phyloP scores from a whole-genome alignment of 2,329 filamentous ascomycete genomes.

The Cladophialophora immunda region DNA sequence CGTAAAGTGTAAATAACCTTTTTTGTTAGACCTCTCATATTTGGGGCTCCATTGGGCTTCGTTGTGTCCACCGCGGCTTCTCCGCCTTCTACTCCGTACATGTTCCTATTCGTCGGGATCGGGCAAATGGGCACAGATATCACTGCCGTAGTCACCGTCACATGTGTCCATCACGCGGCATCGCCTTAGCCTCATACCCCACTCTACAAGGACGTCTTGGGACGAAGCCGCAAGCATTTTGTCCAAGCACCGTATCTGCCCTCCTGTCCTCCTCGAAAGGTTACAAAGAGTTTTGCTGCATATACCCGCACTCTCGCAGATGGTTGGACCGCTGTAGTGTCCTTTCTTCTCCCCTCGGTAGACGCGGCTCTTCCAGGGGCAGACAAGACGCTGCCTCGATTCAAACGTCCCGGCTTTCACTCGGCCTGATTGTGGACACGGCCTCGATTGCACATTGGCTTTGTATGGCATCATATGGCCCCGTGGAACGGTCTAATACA shows the following conservation, averaged over 20 bases:
- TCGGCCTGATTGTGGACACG: not conserved
- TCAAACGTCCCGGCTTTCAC: not conserved
- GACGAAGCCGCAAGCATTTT: not conserved
- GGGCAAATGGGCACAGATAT: too few species aligned
- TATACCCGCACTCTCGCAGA: not conserved
- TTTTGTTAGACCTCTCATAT: too few species aligned
- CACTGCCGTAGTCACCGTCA: not conserved
- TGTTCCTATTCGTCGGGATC: too few species aligned
- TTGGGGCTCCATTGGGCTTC: too few species aligned
- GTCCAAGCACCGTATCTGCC: not conserved
- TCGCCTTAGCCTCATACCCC: not conserved
- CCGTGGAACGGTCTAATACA: not conserved
- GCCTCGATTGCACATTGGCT: not conserved
- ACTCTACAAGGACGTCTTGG: not conserved
- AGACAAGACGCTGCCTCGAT: not conserved
- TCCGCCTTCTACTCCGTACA: not conserved
- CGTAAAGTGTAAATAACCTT: too few species aligned
- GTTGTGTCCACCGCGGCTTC: not conserved
- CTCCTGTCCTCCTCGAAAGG: not conserved
- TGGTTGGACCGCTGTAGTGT: not conserved
- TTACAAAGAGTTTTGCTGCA: not conserved
- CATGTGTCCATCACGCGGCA: not conserved
- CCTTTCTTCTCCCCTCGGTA: not conserved
- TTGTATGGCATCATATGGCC: not conserved
- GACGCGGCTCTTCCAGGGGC: not conserved